A percentile compares a stretch with the other conserved stretches of the same genome.
Conservation (phyloP, 2,329 filamentous ascomycete genomes). For the Macrophomina tecta region DNA sequence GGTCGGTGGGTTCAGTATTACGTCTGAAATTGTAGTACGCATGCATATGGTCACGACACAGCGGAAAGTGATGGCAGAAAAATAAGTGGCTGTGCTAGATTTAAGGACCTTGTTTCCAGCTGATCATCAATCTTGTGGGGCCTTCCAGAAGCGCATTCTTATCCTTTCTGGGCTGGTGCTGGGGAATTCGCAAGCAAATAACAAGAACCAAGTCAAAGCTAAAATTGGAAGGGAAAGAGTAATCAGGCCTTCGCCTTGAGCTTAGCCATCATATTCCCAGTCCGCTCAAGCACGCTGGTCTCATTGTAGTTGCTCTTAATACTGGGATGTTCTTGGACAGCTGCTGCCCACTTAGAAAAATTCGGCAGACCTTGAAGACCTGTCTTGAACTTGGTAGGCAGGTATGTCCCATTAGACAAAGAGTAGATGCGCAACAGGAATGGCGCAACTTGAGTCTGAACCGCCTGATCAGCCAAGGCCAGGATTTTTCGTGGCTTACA, state of each 20-base stretch:
- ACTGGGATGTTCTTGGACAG: slow-evolving; percentile 66
- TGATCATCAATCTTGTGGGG: too few species aligned
- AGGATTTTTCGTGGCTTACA: background rate
- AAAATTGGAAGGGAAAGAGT: background rate
- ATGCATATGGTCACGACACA: too few species aligned
- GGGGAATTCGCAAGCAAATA: too few species aligned
- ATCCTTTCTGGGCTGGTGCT: too few species aligned
- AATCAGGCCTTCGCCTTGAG: slow-evolving; percentile 35
- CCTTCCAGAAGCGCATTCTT: too few species aligned
- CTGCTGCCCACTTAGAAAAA: slow-evolving; percentile 71
- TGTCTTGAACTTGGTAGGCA: slow-evolving; percentile 54
- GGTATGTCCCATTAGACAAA: slow-evolving; percentile 61
- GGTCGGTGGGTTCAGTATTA: too few species aligned
- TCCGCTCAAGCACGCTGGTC: slow-evolving; percentile 33
- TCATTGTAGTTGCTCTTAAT: slow-evolving; percentile 58
- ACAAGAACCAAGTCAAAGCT: too few species aligned
- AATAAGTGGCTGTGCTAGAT: too few species aligned
- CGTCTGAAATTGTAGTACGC: too few species aligned
- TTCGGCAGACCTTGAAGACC: slow-evolving; percentile 65
- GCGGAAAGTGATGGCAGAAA: too few species aligned
- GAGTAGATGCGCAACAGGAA: slow-evolving; percentile 69
- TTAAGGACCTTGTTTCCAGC: too few species aligned
- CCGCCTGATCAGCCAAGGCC: background rate
- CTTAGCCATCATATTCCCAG: slow-evolving; percentile 35
- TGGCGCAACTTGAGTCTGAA: slow-evolving; percentile 66